These are phyloP conservation scores for Priceomyces haplophilus DNA, from an alignment of 805 yeast species.

Conservation along the genomic window DNA sequence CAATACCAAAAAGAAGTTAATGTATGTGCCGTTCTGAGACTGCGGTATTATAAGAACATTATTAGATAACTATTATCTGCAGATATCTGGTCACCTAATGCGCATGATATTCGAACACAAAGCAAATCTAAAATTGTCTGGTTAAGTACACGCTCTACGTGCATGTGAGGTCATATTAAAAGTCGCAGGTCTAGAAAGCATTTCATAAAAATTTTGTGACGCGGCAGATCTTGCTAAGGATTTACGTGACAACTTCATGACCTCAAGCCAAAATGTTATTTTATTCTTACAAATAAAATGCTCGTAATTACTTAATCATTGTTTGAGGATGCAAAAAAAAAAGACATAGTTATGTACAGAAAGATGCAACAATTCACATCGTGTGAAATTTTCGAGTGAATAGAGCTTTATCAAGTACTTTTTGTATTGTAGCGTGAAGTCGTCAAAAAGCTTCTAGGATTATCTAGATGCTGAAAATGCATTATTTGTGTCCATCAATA, in stretches of 20 bases:
- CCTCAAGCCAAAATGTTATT: too few relatives aligned
- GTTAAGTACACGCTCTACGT: not conserved
- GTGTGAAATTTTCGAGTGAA: too few relatives aligned
- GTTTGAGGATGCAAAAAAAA: not conserved
- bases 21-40: too few relatives aligned
- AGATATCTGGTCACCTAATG: not conserved
- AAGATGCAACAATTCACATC: not conserved
- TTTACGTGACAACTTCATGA: too few relatives aligned
- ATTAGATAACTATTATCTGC: too few relatives aligned
- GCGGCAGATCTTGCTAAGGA: too few relatives aligned
- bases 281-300: not conserved
- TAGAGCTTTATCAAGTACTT: too few relatives aligned
- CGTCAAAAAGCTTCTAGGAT: not conserved
- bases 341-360: not conserved
- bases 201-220: too few relatives aligned
- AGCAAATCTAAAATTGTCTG: too few relatives aligned
- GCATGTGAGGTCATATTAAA: not conserved
- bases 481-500: not conserved
- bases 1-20: too few relatives aligned
- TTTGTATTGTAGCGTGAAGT: not conserved
- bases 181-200: not conserved
- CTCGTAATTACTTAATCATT: not conserved
- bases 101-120: too few relatives aligned
- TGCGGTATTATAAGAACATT: too few relatives aligned
- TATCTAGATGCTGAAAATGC: not conserved